Conservation (phyloP, 345 rosid genomes). For the Bruguiera gymnorhiza region DNA sequence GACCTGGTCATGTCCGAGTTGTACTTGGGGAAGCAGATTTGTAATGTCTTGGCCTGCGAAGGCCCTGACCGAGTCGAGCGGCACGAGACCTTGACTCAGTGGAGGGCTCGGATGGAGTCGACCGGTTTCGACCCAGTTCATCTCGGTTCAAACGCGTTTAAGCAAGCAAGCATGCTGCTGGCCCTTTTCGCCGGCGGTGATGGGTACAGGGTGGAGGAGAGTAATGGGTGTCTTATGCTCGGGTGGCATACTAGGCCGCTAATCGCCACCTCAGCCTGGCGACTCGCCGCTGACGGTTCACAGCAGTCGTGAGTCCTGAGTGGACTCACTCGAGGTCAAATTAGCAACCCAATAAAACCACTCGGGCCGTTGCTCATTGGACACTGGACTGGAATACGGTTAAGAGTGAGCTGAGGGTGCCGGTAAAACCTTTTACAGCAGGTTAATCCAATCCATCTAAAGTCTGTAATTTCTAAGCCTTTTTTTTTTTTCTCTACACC, state of each 20-base stretch:
- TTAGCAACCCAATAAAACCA: no score
- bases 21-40: constrained; percentile 37
- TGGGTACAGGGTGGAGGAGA: constrained; percentile 89
- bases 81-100: constrained; percentile 65
- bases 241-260: constrained; percentile 91
- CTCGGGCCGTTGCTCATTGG: neutral
- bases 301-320: neutral
- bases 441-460: neutral
- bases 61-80: constrained; percentile 75
- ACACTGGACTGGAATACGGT: constrained; percentile 17
- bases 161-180: constrained; percentile 80
- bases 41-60: constrained; percentile 48
- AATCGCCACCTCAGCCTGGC: constrained; percentile 88
- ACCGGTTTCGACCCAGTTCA: constrained; percentile 69
- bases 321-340: constrained; percentile 8
- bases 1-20: constrained; percentile 36
- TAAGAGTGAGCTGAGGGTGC: constrained; percentile 12
- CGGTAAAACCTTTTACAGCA: neutral
- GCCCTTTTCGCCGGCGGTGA: constrained; percentile 70
- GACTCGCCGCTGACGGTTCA: neutral
- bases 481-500: neutral
- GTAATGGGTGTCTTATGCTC: constrained; percentile 66
- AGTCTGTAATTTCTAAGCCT: constrained; percentile 11
- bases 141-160: constrained; percentile 81
- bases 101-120: constrained; percentile 54